These are phyloP conservation scores for Helotiales sp. DNA, from an alignment of 2,329 filamentous ascomycete species.

Conservation along the genomic window DNA sequence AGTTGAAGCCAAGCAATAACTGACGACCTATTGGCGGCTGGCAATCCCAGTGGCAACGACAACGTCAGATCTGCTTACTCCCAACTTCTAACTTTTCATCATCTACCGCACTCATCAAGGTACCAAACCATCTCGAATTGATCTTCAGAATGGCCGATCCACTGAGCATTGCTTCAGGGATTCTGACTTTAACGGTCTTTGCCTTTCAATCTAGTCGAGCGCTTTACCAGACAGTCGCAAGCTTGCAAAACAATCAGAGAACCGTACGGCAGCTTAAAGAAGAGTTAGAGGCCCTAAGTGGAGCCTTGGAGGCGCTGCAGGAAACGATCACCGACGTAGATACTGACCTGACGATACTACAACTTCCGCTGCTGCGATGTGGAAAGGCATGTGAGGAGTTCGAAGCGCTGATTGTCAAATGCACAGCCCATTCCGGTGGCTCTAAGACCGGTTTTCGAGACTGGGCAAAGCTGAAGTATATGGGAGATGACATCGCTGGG, in stretches of 20 bases:
- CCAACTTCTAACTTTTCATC: neutral
- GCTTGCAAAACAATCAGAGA: neutral
- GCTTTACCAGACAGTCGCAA: constrained; percentile 1
- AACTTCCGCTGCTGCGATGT: constrained; percentile 48
- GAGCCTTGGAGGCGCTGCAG: constrained; percentile 44
- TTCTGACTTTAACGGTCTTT: neutral
- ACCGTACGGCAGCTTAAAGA: neutral
- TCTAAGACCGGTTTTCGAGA: constrained; percentile 49
- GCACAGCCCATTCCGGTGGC: constrained; percentile 42
- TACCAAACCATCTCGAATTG: neutral
- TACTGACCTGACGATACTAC: constrained; percentile 41
- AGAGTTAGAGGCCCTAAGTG: constrained; percentile 39
- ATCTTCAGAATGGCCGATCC: neutral
- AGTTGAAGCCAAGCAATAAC: constrained; percentile 6
- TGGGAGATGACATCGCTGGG: constrained; percentile 50
- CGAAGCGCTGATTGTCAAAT: constrained; percentile 45
- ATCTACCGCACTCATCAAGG: neutral
- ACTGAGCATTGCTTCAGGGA: neutral
- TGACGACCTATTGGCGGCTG: neutral
- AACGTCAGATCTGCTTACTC: neutral
- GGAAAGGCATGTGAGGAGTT: constrained; percentile 51
- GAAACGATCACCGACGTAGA: constrained; percentile 35
- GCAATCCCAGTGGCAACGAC: neutral
- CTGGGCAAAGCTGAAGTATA: constrained; percentile 51
- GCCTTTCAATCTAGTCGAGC: neutral